phyloP scores from a whole-genome alignment of 192 early-diverging fungal species.

The Kappamyces sp. region DNA sequence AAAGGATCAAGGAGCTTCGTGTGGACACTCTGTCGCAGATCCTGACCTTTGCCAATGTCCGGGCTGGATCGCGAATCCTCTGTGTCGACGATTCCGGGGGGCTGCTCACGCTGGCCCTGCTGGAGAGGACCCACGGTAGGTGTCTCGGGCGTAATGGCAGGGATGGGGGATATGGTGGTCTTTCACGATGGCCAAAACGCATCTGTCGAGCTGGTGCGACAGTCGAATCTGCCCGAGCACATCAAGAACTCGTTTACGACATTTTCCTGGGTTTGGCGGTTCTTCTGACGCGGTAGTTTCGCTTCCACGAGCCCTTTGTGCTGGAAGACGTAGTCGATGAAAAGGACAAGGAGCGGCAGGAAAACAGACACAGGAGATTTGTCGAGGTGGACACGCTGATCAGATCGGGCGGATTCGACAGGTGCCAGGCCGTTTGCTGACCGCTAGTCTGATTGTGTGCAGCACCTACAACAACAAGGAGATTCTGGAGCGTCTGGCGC shows the following conservation, averaged over 20 bases:
- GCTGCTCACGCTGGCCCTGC: constrained; percentile 69
- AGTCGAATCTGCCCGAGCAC: constrained; percentile 1
- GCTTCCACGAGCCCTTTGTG: no score
- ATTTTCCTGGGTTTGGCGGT: no score
- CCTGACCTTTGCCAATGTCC: constrained; percentile 75
- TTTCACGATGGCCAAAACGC: constrained; percentile 13
- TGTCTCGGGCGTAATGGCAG: constrained; percentile 25
- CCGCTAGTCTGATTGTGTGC: constrained; percentile 64
- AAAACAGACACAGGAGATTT: no score
- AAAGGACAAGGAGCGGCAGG: no score
- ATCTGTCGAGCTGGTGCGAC: constrained; percentile 1
- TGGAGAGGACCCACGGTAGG: constrained; percentile 65
- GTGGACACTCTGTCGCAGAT: constrained; percentile 90
- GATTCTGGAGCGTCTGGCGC: constrained; percentile 63
- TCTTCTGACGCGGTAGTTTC: no score
- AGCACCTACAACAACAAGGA: constrained; percentile 69
- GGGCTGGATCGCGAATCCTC: constrained; percentile 56
- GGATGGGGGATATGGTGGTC: constrained; percentile 28
- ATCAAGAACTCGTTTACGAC: no score
- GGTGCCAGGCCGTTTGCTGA: constrained; percentile 21
- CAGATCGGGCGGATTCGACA: constrained; percentile 63
- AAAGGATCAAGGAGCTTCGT: constrained; percentile 74
- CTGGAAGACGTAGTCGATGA: no score
- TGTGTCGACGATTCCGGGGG: constrained; percentile 91
- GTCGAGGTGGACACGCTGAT: constrained; percentile 16